Conservation (phyloP, 495 filamentous ascomycete species). For the Daldinia grandis region DNA sequence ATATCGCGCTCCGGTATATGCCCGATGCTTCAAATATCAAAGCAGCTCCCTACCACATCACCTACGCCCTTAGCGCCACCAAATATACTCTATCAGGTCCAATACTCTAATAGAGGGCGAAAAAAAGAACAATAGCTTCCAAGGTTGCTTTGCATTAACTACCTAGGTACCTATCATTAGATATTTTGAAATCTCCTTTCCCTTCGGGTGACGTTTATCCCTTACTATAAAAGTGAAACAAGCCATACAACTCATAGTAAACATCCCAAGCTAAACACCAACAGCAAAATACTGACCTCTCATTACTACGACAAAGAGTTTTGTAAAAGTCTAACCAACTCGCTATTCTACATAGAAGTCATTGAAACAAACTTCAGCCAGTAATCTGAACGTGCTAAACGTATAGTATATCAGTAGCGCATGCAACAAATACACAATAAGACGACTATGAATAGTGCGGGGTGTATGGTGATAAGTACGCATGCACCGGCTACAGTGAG, state of each 20-base stretch:
- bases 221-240: background rate
- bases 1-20: too few species aligned
- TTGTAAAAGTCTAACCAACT: background rate
- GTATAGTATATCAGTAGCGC: background rate
- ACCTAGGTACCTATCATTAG: too few species aligned
- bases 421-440: background rate
- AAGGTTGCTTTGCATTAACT: background rate
- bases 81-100: too few species aligned
- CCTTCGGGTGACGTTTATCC: background rate
- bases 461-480: constrained; percentile 1
- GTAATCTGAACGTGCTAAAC: background rate
- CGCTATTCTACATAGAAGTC: background rate
- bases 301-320: background rate
- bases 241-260: background rate
- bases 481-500: background rate
- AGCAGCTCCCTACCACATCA: too few species aligned
- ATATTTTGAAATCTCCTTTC: background rate
- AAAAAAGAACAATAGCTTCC: too few species aligned
- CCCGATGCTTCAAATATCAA: too few species aligned
- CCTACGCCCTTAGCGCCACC: too few species aligned
- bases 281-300: background rate
- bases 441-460: background rate
- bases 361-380: background rate
- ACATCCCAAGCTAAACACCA: background rate
- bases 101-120: too few species aligned